Evolutionary conservation across 1,284 basidiomycete genomes (phyloP), one percentile per base, ranked within the genome.

Genomic region (Trichosporon coremiiforme): DNA sequence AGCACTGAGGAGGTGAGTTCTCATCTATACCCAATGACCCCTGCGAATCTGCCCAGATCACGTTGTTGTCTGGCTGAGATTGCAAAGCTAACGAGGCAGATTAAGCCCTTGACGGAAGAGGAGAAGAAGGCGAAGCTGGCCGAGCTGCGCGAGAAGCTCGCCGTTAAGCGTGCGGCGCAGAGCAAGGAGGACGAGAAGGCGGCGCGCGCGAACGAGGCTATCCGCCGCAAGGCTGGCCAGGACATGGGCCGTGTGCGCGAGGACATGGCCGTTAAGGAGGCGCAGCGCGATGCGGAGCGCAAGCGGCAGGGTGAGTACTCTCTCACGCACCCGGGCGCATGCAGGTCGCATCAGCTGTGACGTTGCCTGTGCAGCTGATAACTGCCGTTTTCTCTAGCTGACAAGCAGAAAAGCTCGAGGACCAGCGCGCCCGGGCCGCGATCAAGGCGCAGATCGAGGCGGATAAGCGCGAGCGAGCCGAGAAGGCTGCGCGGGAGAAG

Each of bases 371-470:
- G 8, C 36, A 38, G 36, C 36, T 38, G 36, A 38, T n/a, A n/a
- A n/a, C n/a, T n/a, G n/a, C n/a, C n/a, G n/a, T n/a, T n/a, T n/a
- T n/a, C n/a, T n/a, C n/a, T n/a, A 12, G 50, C 69, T 73, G 36
- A 74, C 66, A 8, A 2, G 6, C 77, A 92, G 94, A 95, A 76
- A 96, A 96, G 85, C 77, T 92, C 53, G 91, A 91, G 66, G 95
- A 97, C 66, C 89, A 89, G 33, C 90, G 89, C 79, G 94, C 93
- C 1, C 89, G 86, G 71, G 92, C 91, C 2, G 91, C 91, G 3
- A 86, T 96, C 77, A 93, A 93, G 79, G 92, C 91, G 0, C 93
- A 96, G 81, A 97, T 98, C 74, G 95, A 96, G 82, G 91, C 90
- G 0, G 95, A 97, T 85, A 97, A 94, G 85, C 88, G 88, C 69